These are phyloP conservation scores for Striga hermonthica DNA, from an alignment of 305 asterid genomes.

Conservation along the genomic window DNA sequence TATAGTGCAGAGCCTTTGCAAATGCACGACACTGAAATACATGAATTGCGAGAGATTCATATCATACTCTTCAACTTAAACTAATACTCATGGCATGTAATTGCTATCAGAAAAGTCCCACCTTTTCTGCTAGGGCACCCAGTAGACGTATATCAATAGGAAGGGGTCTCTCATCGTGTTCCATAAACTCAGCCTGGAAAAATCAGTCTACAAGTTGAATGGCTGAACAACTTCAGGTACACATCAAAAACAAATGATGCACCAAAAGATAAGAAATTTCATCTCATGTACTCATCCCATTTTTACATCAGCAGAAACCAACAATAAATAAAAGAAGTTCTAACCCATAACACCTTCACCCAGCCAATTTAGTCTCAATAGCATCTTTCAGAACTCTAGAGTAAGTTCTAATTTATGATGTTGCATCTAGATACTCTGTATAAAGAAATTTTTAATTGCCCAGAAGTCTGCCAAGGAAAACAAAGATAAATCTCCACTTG, in stretches of 20 bases:
- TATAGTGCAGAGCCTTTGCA: conserved; percentile 97
- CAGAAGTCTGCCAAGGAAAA: conserved; percentile 20
- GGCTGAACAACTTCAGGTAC: conserved; percentile 31
- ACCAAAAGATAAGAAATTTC: conserved; percentile 14
- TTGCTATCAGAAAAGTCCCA: conserved; percentile 32
- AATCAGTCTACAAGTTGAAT: conserved; percentile 25
- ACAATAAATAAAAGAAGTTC: conserved; percentile 3
- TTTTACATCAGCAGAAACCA: conserved; percentile 23
- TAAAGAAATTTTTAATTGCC: not conserved
- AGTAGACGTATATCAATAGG: conserved; percentile 96
- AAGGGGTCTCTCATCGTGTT: conserved; percentile 94
- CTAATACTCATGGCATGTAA: conserved; percentile 9
- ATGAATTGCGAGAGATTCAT: conserved; percentile 27
- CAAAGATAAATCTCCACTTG: not conserved
- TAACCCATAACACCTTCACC: conserved; percentile 10
- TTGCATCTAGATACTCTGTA: not conserved
- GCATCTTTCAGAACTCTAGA: not conserved
- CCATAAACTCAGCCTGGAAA: conserved; percentile 99
- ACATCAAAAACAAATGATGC: conserved; percentile 21
- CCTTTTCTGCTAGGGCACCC: conserved; percentile 99
- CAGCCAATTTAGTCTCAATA: conserved; percentile 13
- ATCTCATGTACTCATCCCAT: conserved; percentile 14
- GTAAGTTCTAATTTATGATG: conserved; percentile 10
- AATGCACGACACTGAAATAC: conserved; percentile 92
- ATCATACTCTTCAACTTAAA: conserved; percentile 20